Base-by-base conservation (phyloP, 2,329 filamentous ascomycete genomes). In the Chaetomiaceae sp. region DNA sequence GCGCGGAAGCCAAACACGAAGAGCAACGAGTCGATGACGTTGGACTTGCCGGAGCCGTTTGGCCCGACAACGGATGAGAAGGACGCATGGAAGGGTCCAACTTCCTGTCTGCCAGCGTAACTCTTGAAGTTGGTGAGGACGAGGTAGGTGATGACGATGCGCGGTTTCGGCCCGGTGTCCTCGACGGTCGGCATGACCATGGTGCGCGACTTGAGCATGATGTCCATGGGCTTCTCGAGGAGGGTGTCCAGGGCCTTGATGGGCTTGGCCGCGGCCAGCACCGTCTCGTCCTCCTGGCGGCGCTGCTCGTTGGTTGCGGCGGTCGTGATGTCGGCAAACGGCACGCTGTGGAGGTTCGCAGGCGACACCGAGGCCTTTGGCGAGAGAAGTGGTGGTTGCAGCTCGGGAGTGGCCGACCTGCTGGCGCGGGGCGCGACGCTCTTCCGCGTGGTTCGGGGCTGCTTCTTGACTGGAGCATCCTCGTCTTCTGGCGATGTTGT, bases 1-100 rank as follows among this genome's bases (percentile, higher is more conserved):
- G 94, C 94, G 56, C 94, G 86, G 75, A 99, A 99, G 50, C 95
- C 94, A 67, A 99, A 99, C n/a, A 99, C 94, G 66, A 99, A 99
- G 1, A 99, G 82, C 25, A 99, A 76, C 2, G 94, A 96, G 71
- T 99, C 94, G 67, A 99, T 99, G 58, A 99, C 95, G 64, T 99
- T 99, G 20, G 94, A 97, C 70, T 99, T 99, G 55, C 94, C 94
- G 9, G 94, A 99, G 57, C 94, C 94, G 68, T 99, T 99, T 46
- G 95, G 94, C 0, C 94, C 95, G 9, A 99, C 94, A 2, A 99
- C 94, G 0, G 94, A 96, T 1, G 94, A 96, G 72, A 99, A 99
- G 0, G 94, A 99, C 1, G 89, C 82, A 69, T 99, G 94, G 69
- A 99, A 99, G 0, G 94, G 94, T 0, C 94, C 94, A 55, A 99